A percentile compares a stretch with the other conserved stretches of the same genome.
Evolutionary conservation across 108 stramenopile species (phyloP).

Genomic region (Phaeodactylum tricornutum): DNA sequence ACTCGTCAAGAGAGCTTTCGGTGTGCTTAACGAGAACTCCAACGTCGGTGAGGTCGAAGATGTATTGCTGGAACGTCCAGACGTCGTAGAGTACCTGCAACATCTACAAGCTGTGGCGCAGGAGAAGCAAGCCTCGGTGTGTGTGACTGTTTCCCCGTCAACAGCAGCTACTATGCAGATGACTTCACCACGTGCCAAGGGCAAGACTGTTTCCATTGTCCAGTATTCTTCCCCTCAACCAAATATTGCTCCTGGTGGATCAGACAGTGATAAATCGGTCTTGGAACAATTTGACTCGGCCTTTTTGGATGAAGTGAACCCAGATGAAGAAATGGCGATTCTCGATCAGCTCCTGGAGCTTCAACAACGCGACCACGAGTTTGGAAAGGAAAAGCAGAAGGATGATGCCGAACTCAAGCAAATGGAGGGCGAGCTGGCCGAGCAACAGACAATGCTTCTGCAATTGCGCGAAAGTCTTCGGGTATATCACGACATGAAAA

Average conservation of each 20-base stretch:
- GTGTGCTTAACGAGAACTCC: slow-evolving; percentile 1
- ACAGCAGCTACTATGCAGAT: not conserved
- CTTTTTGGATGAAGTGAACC: slow-evolving; percentile 55
- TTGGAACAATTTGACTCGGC: slow-evolving; percentile 22
- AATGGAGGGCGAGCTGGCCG: slow-evolving; percentile 63
- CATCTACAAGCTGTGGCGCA: slow-evolving; percentile 28
- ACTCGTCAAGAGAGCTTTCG: slow-evolving; percentile 47
- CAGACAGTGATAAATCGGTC: not conserved
- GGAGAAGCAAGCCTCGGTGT: slow-evolving; percentile 1
- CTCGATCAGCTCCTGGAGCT: slow-evolving; percentile 73
- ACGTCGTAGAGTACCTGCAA: slow-evolving; percentile 49
- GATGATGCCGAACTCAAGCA: slow-evolving; percentile 55
- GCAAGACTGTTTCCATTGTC: too few species aligned
- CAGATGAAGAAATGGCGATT: slow-evolving; percentile 81
- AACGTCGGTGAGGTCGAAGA: slow-evolving; percentile 38
- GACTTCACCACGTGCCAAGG: not conserved
- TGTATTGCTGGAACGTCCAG: slow-evolving; percentile 39
- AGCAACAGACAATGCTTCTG: slow-evolving; percentile 55
- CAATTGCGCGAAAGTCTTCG: slow-evolving; percentile 66
- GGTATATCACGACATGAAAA: slow-evolving; percentile 73
- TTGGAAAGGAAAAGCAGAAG: slow-evolving; percentile 29
- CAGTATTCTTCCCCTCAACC: too few species aligned
- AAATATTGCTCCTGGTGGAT: not conserved
- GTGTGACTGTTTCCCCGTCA: not conserved
- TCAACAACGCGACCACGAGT: slow-evolving; percentile 72